Evolutionary conservation across 1,139 yeast genomes (phyloP).

Genomic region (Debaryomycetaceae sp.): DNA sequence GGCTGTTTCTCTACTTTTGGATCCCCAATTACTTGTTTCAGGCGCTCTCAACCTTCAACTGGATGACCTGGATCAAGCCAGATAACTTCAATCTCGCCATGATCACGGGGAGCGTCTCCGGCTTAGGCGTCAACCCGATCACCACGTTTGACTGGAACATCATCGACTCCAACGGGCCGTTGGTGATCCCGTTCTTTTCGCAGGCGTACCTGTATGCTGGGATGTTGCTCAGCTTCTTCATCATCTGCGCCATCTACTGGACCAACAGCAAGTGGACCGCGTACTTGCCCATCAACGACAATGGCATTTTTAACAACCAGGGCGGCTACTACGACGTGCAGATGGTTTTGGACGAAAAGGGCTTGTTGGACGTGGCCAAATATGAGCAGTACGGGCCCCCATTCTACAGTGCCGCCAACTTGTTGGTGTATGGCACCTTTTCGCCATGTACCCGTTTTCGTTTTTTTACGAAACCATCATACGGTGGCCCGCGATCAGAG

Average conservation of each 20-base stretch:
- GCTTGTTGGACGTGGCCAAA: slow-evolving; percentile 26
- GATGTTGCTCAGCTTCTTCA: slow-evolving; percentile 29
- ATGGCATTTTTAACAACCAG: slow-evolving; percentile 38
- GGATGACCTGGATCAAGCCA: slow-evolving; percentile 60
- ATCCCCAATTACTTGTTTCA: slow-evolving; percentile 46
- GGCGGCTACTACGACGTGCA: slow-evolving; percentile 34
- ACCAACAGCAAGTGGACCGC: slow-evolving; percentile 42
- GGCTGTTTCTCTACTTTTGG: slow-evolving; percentile 48
- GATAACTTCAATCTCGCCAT: slow-evolving; percentile 45
- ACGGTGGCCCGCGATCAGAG: slow-evolving; percentile 22
- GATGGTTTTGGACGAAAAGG: slow-evolving; percentile 28
- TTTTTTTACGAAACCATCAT: slow-evolving; percentile 34
- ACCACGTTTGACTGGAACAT: slow-evolving; percentile 44
- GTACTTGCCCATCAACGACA: slow-evolving; percentile 46
- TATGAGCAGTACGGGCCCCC: slow-evolving; percentile 35
- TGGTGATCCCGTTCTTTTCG: slow-evolving; percentile 40
- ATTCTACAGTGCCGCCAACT: slow-evolving; percentile 21
- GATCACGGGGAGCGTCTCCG: slow-evolving; percentile 45
- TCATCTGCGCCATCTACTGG: slow-evolving; percentile 38
- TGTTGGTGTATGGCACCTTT: slow-evolving; percentile 47
- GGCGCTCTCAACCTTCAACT: slow-evolving; percentile 48
- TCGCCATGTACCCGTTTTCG: slow-evolving; percentile 47
- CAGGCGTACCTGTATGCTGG: slow-evolving; percentile 35
- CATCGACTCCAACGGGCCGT: slow-evolving; percentile 14
- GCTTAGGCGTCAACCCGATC: slow-evolving; percentile 50